Percentiles rank a stretch among this genome's conserved stretches.
Evolutionary conservation across 495 filamentous ascomycete species (phyloP).

Genomic region (Podospora pseudocomata): DNA sequence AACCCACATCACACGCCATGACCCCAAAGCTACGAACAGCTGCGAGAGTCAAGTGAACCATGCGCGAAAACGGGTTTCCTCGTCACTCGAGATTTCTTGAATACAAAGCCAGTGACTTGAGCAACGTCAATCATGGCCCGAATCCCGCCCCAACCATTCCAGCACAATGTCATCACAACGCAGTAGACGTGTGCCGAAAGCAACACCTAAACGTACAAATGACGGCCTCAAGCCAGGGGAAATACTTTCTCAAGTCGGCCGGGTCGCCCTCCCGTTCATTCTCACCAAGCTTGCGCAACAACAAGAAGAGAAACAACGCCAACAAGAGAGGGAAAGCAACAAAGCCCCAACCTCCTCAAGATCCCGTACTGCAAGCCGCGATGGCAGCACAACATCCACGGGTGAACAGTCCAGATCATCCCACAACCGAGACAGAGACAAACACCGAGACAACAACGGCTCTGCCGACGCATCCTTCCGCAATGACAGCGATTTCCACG

Average conservation of each 20-base stretch:
- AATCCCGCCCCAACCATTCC: background rate
- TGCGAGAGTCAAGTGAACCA: background rate
- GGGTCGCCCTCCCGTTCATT: constrained; percentile 26
- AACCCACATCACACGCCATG: background rate
- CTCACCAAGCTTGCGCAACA: constrained; percentile 20
- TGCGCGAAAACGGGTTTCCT: background rate
- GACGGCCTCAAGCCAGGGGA: constrained; percentile 4
- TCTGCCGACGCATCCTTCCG: background rate
- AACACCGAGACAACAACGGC: background rate
- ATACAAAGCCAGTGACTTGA: background rate
- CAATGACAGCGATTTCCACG: constrained; percentile 25
- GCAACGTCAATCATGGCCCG: background rate
- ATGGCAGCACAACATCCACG: background rate
- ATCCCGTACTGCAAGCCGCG: constrained; percentile 8
- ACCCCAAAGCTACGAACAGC: constrained; percentile 5
- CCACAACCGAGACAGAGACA: background rate
- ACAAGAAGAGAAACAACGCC: constrained; percentile 2
- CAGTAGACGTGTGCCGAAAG: background rate
- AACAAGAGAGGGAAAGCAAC: constrained; percentile 3
- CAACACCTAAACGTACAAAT: background rate
- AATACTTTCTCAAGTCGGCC: constrained; percentile 25
- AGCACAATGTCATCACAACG: constrained; percentile 1
- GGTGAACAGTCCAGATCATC: background rate
- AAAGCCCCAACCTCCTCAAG: background rate
- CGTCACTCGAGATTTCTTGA: background rate